A percentile compares a stretch with the other conserved stretches of the same genome.
phyloP scores from a whole-genome alignment of 2,329 filamentous ascomycete genomes.

The Penicillium sp. region DNA sequence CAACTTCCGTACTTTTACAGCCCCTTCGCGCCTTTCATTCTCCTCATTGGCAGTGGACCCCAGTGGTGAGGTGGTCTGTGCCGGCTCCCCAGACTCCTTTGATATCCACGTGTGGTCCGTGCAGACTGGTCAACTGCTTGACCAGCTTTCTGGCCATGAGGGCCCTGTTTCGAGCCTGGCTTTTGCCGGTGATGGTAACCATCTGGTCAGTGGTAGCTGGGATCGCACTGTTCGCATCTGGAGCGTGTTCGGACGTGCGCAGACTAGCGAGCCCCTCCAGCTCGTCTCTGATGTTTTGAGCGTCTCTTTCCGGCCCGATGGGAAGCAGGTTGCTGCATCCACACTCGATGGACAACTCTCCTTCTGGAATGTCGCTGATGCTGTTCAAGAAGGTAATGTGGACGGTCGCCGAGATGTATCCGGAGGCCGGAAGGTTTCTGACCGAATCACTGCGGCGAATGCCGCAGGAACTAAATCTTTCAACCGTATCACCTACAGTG shows the following conservation, averaged over 20 bases:
- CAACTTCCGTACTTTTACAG: constrained; percentile 97
- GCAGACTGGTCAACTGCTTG: constrained; percentile 92
- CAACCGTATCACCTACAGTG: constrained; percentile 84
- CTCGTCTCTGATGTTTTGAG: constrained; percentile 88
- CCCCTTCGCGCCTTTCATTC: constrained; percentile 87
- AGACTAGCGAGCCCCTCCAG: constrained; percentile 92
- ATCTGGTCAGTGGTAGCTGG: constrained; percentile 92
- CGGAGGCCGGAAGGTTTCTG: constrained; percentile 84
- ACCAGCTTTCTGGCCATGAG: constrained; percentile 89
- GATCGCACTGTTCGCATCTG: constrained; percentile 93
- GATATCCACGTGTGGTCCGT: constrained; percentile 99
- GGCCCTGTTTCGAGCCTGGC: constrained; percentile 87
- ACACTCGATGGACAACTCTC: constrained; percentile 92
- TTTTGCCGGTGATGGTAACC: constrained; percentile 84
- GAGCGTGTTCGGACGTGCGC: constrained; percentile 91
- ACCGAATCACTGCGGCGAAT: constrained; percentile 89
- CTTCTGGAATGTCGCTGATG: constrained; percentile 92
- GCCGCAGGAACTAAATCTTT: constrained; percentile 89
- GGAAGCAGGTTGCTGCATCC: constrained; percentile 85
- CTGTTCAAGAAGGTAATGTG: constrained; percentile 80
- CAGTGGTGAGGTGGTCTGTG: constrained; percentile 93
- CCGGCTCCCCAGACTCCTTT: constrained; percentile 92
- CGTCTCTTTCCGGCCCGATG: constrained; percentile 86
- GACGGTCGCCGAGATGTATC: constrained; percentile 92
- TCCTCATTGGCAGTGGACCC: constrained; percentile 95